Base-by-base conservation (phyloP, 2,329 filamentous ascomycete genomes). In the Talaromyces sp. region DNA sequence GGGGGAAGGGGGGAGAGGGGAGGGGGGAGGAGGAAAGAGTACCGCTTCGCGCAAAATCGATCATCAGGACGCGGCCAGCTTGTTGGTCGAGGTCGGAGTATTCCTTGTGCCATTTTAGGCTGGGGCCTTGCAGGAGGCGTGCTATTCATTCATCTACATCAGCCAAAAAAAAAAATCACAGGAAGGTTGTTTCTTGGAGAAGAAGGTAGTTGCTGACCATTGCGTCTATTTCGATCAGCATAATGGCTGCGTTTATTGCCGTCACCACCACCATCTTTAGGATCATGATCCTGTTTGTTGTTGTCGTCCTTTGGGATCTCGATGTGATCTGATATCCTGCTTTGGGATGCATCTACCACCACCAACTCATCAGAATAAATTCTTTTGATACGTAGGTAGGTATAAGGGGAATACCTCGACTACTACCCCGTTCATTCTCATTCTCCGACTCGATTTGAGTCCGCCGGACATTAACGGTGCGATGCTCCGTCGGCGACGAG, bases 21-120 rank as follows among this genome's bases (percentile, higher is more conserved):
- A 13, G 36, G 15, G n/a, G 27, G 13, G 15, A 11, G n/a, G n/a
- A n/a, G 6, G 11, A n/a, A 11, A 29, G 43, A 11, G 7, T 64
- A 75, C 74, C 74, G 62, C 72, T 72, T 36, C 72, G 74, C 54
- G 83, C 74, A 70, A 83, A 85, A 71, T 85, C 83, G 49, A 85
- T 81, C 64, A 85, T 76, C 67, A 85, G 72, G 5, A 85, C 81
- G 40, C 83, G 78, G 13, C 82, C 82, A 25, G 60, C 45, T 36
- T 68, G 61, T 29, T 69, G 67, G 43, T 73, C 71, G 31, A 74
- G 72, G 5, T 71, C 67, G 27, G 73, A 70, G 61, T 75, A 75
- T 1, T 72, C 67, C 51, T 75, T 75, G 64, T 78, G 73, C 76
- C 76, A 78, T 70, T 74, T 74, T 27, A 76, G 68, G 7, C 71